A percentile compares a stretch with the other conserved stretches of the same genome.
phyloP scores from a whole-genome alignment of 2,329 filamentous ascomycete genomes.

The Talaromyces sp. region DNA sequence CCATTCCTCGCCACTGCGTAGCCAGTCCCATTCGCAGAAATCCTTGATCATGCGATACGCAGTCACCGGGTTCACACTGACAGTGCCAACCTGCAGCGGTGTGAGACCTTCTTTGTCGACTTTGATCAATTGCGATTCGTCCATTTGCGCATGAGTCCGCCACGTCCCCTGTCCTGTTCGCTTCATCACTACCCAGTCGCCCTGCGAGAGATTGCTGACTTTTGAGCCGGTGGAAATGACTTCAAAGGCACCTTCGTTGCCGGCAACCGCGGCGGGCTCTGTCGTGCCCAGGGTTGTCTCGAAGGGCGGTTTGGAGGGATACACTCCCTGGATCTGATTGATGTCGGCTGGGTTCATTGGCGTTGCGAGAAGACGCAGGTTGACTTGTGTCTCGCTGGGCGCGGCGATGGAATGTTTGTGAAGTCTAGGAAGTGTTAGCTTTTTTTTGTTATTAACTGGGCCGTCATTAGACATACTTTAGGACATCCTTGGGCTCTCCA shows the following conservation, averaged over 20 bases:
- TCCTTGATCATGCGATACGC: slow-evolving; percentile 90
- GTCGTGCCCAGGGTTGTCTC: slow-evolving; percentile 70
- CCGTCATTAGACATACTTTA: slow-evolving; percentile 29
- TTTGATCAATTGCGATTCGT: slow-evolving; percentile 58
- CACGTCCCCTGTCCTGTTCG: slow-evolving; percentile 83
- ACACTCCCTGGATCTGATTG: slow-evolving; percentile 96
- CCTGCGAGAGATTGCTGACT: slow-evolving; percentile 60
- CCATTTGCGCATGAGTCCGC: slow-evolving; percentile 79
- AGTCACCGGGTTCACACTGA: slow-evolving; percentile 88
- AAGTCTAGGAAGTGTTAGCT: slow-evolving; percentile 25
- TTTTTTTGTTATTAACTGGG: background rate
- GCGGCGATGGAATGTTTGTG: slow-evolving; percentile 48
- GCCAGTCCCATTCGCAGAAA: slow-evolving; percentile 56
- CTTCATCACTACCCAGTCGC: slow-evolving; percentile 93
- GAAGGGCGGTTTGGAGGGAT: slow-evolving; percentile 79
- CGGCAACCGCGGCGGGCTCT: slow-evolving; percentile 60
- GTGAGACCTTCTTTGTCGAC: slow-evolving; percentile 68
- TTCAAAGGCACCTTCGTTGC: slow-evolving; percentile 90
- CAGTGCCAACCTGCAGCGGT: slow-evolving; percentile 76
- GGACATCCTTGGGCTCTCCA: slow-evolving; percentile 46
- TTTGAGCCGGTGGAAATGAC: slow-evolving; percentile 66
- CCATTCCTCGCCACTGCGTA: slow-evolving; percentile 70
- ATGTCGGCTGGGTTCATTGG: slow-evolving; percentile 97
- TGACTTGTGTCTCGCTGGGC: slow-evolving; percentile 59
- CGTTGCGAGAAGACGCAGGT: slow-evolving; percentile 81